Evolutionary conservation across 2,329 filamentous ascomycete genomes (phyloP), one percentile per base, ranked within the genome.

Genomic region (Erysiphe neolycopersici): DNA sequence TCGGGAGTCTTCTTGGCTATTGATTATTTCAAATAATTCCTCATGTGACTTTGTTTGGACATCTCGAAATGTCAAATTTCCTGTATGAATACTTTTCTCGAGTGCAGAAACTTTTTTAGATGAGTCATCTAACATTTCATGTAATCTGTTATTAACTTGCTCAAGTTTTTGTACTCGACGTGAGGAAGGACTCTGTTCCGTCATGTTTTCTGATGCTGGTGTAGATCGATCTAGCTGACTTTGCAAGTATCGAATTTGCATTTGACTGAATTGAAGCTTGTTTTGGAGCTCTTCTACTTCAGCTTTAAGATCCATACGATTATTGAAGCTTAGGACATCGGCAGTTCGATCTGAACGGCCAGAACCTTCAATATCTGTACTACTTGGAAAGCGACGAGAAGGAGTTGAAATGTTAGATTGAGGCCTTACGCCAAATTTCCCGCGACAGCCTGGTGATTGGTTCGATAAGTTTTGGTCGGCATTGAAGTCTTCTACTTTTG

Each of bases 91-190:
- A 47, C 76, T 84, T 57, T 81, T 79, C 60, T 95, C 89, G 18
- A 95, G 62, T 0, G 78, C 72, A 6, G 87, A 93, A 2, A 94
- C 78, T 62, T 94, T 94, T 65, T 82, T 87, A 16, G 78, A 68
- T 2, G 87, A 94, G 58, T 94, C 84, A 58, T 95, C 87, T 5
- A 95, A 75, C 71, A 92, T 82, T 49, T 92, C 83, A 54, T 95
- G 87, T 13, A 95, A 68, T 45, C 84, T 76, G 58, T 71, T 85
- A 60, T 95, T 95, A 56, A 81, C 87, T 52, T 83, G 75, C 60
- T 95, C 87, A 5, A 95, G 69, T 61, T 94, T 87, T 56, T 92
- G 79, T 53, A 93, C 77, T 14, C 89, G 76, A 44, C 77, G 71
- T 41, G 79, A 58, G 1, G 82, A 87, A 1, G 82, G 81, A 51